phyloP scores from a whole-genome alignment of 2,329 filamentous ascomycete species.

The Coniella vitis region DNA sequence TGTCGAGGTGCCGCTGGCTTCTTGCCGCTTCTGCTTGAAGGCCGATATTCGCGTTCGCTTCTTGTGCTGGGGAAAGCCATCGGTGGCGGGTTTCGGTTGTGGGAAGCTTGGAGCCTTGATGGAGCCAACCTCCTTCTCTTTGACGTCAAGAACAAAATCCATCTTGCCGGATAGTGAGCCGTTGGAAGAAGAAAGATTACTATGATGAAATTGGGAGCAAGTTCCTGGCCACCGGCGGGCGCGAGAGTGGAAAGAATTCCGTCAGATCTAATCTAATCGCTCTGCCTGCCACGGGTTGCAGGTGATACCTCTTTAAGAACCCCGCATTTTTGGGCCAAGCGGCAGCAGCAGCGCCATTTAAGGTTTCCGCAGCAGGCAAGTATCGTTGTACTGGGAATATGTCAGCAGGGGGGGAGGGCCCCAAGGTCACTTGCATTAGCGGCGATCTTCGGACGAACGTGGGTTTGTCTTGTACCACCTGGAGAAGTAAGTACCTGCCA shows the following conservation, averaged over 20 bases:
- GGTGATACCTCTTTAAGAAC: no score
- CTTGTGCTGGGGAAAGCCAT: constrained; percentile 85
- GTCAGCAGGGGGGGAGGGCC: constrained; percentile 4
- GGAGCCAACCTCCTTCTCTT: constrained; percentile 60
- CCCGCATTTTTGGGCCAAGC: no score
- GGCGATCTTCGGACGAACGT: constrained; percentile 10
- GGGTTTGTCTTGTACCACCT: not conserved
- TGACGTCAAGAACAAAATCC: constrained; percentile 60
- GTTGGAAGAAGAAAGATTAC: no score
- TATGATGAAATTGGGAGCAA: no score
- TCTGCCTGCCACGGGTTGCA: not conserved
- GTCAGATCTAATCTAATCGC: constrained; percentile 3
- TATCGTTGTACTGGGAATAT: no score
- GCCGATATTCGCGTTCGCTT: constrained; percentile 66
- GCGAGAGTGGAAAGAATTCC: constrained; percentile 2
- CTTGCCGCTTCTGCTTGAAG: constrained; percentile 65
- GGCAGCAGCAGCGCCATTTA: no score
- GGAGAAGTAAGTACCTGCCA: not conserved
- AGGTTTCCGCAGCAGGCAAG: no score
- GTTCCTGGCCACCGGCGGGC: no score
- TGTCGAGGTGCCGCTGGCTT: constrained; percentile 9
- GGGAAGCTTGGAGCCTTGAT: constrained; percentile 59
- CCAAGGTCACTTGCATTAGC: constrained; percentile 16
- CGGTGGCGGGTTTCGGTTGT: constrained; percentile 46
- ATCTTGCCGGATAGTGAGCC: constrained; percentile 17